Evolutionary conservation across 2,329 filamentous ascomycete species (phyloP).

Genomic region (Onygena corvina): DNA sequence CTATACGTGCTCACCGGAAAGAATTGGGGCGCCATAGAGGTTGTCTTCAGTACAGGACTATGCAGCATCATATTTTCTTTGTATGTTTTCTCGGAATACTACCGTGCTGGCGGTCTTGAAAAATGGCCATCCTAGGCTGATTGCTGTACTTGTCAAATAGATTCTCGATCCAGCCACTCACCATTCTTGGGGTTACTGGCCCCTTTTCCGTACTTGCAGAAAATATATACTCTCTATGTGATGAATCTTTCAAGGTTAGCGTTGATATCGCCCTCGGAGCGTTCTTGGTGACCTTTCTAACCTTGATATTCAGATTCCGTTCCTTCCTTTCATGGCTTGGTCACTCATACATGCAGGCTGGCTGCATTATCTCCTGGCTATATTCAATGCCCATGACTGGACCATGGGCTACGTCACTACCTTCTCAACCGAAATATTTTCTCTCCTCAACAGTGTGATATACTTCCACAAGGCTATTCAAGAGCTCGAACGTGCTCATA

Average conservation of each 20-base stretch:
- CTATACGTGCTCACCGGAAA: constrained; percentile 50
- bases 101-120: too few relatives aligned
- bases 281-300: neutral
- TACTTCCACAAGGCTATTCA: constrained; percentile 58
- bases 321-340: constrained; percentile 58
- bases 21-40: constrained; percentile 55
- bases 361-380: constrained; percentile 53
- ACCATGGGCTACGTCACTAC: constrained; percentile 59
- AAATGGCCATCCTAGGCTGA: neutral
- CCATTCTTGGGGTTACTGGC: constrained; percentile 53
- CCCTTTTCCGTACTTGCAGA: constrained; percentile 46
- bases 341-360: constrained; percentile 52
- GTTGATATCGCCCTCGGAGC: neutral
- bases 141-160: neutral
- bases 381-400: constrained; percentile 58
- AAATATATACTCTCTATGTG: constrained; percentile 48
- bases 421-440: constrained; percentile 56
- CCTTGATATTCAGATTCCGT: constrained; percentile 38
- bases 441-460: constrained; percentile 54
- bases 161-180: constrained; percentile 49
- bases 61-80: constrained; percentile 52
- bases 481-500: constrained; percentile 50
- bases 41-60: constrained; percentile 54
- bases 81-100: constrained; percentile 23
- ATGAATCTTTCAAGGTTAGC: constrained; percentile 42